Evolutionary conservation across 208 protist species (phyloP).

Genomic region (Crithidia expoeki): DNA sequence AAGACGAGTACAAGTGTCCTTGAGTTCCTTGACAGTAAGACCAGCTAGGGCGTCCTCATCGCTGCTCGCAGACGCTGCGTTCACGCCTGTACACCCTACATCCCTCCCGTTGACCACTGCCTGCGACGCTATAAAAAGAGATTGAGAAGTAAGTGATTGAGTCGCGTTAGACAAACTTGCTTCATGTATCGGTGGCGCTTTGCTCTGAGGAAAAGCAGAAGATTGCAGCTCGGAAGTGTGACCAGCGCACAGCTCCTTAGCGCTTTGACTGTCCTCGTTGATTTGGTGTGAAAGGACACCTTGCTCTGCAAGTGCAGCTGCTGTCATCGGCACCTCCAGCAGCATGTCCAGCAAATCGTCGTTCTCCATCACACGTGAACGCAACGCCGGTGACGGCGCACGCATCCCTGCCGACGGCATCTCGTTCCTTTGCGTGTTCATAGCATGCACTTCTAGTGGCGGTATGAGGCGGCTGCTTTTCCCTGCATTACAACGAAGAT

Average conservation of each 20-base stretch:
- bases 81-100: background rate
- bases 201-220: background rate
- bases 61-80: background rate
- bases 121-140: background rate
- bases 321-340: constrained; percentile 10
- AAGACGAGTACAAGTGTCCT: constrained; percentile 30
- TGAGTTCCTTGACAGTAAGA: constrained; percentile 34
- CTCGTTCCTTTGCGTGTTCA: background rate
- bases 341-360: constrained; percentile 37
- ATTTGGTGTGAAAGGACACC: background rate
- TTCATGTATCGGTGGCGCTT: background rate
- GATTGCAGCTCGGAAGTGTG: no score
- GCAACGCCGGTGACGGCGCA: constrained; percentile 5
- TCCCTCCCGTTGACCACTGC: background rate
- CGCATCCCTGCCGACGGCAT: background rate
- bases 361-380: constrained; percentile 36
- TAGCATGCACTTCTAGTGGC: background rate
- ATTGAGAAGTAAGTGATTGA: background rate
- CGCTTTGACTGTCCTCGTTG: background rate
- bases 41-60: background rate
- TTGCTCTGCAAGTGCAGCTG: background rate
- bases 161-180: no score
- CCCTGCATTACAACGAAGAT: background rate
- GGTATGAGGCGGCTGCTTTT: no score
- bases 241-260: no score